Conservation (phyloP, 345 rosid genomes). For the Pseudoturritis turrita region DNA sequence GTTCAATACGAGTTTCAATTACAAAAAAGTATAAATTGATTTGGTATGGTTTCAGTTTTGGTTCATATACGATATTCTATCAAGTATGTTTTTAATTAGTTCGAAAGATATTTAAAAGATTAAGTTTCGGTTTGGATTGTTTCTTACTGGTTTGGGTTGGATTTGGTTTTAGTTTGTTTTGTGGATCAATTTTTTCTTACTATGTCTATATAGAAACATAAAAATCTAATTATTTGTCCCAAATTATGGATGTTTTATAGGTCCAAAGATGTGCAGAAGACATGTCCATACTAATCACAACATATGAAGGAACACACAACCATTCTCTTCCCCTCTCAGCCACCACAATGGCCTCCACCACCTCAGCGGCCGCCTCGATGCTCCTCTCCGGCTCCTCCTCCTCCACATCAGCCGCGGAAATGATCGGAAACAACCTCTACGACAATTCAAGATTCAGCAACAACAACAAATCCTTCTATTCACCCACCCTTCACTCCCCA, state of each 20-base stretch:
- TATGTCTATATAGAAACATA: not conserved
- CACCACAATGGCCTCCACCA: constrained; percentile 79
- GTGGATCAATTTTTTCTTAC: too few species aligned
- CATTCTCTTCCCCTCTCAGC: constrained; percentile 72
- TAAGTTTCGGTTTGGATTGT: too few species aligned
- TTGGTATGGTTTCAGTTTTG: not conserved
- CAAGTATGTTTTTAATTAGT: not conserved
- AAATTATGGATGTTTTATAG: constrained; percentile 30
- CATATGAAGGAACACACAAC: constrained; percentile 76
- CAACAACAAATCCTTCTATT: constrained; percentile 38
- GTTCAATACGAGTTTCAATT: too few species aligned
- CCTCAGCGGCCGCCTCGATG: constrained; percentile 82
- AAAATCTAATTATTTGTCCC: not conserved
- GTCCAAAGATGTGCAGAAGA: constrained; percentile 78
- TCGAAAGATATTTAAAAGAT: not conserved
- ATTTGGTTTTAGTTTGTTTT: too few species aligned
- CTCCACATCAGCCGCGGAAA: constrained; percentile 35
- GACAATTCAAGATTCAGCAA: constrained; percentile 42
- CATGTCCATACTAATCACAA: constrained; percentile 68
- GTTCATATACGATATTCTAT: not conserved
- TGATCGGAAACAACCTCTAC: constrained; percentile 48
- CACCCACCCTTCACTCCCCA: constrained; percentile 34
- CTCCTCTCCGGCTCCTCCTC: constrained; percentile 62
- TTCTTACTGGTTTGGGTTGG: too few species aligned
- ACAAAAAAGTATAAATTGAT: not conserved